Evolutionary conservation across 306 rosid species (phyloP), one percentile per base, ranked within the genome.

Genomic region (Aeschynomene evenia): DNA sequence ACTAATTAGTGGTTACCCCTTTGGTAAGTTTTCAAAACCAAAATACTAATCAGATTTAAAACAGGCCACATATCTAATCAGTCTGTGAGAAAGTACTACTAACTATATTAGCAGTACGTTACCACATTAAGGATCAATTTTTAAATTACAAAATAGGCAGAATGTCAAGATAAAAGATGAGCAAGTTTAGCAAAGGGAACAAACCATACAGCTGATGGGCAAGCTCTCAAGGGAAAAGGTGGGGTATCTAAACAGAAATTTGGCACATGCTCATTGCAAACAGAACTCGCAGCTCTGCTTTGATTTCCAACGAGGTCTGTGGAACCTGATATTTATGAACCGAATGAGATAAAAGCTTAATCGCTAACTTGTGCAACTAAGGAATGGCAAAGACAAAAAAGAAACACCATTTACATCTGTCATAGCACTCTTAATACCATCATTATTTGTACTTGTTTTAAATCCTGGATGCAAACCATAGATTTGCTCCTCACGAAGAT

Each of bases 131-230:
- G 37, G 37, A 76, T 59, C 57, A 21, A 40, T 33, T 19, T 34
- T n/a, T 10, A 19, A 12, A 18, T 28, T 77, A 74, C 24, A 74
- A 46, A 70, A 26, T 2, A 73, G 23, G 70, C 21, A 16, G 21
- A 37, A 37, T 11, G 48, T 37, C 19, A 49, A 59, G 11, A 37
- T 15, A 49, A 60, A 53, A 4, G 9, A 6, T 12, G 2, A 34
- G 19, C 12, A 59, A 39, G 50, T 48, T 24, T 34, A 60, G 51
- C 18, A 72, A 79, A 58, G 29, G 39, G 54, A 75, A 66, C 66
- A 42, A 79, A 67, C 81, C 95, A 54, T 85, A 88, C 97, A 66
- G 81, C 56, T 66, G 90, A 84, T 62, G 98, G 84, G 76, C 97
- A 88, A 80, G 90, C 81, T 85, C 85, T 84, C 74, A 81, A 74